Conservation (phyloP, 192 early-diverging fungal species). For the Coemansia reversa region DNA sequence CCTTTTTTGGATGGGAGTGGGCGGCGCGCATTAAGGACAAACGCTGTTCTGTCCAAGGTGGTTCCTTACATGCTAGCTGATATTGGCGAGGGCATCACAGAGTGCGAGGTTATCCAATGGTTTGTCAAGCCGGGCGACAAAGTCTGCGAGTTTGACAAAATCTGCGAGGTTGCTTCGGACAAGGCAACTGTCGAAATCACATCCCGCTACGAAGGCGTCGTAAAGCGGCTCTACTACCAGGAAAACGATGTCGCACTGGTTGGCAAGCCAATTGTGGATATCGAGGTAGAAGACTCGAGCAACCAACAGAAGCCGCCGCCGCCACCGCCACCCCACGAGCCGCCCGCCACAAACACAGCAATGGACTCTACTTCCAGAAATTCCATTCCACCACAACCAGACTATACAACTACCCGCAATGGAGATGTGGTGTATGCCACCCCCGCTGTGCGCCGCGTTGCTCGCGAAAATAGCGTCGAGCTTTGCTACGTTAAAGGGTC, state of each 20-base stretch:
- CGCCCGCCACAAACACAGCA: neutral
- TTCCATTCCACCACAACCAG: neutral
- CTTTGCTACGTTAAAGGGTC: slow-evolving; percentile 70
- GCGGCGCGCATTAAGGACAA: slow-evolving; percentile 55
- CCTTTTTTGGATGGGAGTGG: neutral
- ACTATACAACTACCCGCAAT: slow-evolving; percentile 31
- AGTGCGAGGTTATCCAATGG: slow-evolving; percentile 98
- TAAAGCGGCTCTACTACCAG: slow-evolving; percentile 77
- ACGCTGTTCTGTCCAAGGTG: slow-evolving; percentile 37
- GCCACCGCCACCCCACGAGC: neutral
- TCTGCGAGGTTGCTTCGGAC: slow-evolving; percentile 97
- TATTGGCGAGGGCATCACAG: slow-evolving; percentile 98
- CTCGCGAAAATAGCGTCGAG: slow-evolving; percentile 77
- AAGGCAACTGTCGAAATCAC: slow-evolving; percentile 99
- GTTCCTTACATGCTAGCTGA: slow-evolving; percentile 89
- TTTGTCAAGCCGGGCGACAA: slow-evolving; percentile 90
- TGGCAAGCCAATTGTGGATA: slow-evolving; percentile 85
- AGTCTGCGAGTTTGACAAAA: slow-evolving; percentile 89
- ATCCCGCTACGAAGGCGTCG: slow-evolving; percentile 85
- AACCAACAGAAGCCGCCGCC: neutral
- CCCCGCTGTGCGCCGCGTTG: slow-evolving; percentile 86
- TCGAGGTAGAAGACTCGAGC: slow-evolving; percentile 57
- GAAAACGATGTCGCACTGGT: slow-evolving; percentile 90
- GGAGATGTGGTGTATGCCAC: slow-evolving; percentile 66
- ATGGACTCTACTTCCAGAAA: neutral